Evolutionary conservation across 176 grass and related monocot species (phyloP), one percentile per base, ranked within the genome.

Genomic region (Raddia guianensis): DNA sequence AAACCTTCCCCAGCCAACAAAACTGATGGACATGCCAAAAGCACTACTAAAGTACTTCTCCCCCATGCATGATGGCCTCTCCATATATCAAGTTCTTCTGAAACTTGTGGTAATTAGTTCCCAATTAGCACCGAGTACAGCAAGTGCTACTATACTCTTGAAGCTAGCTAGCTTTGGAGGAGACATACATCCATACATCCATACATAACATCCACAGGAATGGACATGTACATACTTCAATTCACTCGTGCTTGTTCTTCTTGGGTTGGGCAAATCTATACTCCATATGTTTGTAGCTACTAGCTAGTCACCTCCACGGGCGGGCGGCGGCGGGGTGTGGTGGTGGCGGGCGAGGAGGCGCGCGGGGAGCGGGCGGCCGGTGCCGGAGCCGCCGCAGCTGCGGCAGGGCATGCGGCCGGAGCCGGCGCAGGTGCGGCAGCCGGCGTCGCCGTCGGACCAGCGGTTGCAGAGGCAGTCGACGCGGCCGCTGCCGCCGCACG

Each of bases 401-500:
- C 95, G 67, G 85, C 95, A 98, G 0, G 78, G 77, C 86, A 73
- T 93, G 63, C 86, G 79, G 3, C 95, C 92, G 0, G 92, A 98
- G 0, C 95, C 95, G 0, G 90, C 86, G 88, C 95, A 98, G 20
- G 86, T 79, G 14, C 81, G 86, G 86, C 92, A 98, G 2, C 95
- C 95, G 53, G 73, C 59, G 87, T 98, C 95, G 42, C 90, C 92
- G 74, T 98, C 95, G 9, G 95, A 98, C 92, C 92, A 98, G 14
- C 95, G 92, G 58, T 83, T 68, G 90, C 95, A 98, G 7, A 95
- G 53, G 86, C 95, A 98, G 5, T 87, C 40, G 37, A 93, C 90
- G 57, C 84, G 77, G 7, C 95, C 92, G 15, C 86, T 89, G n/a
- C 95, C 95, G 75, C 88, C 77, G 87, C 95, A 98, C 32, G 92